These are phyloP conservation scores for Entomortierella parvispora DNA, from an alignment of 192 early-diverging fungal species.

Conservation along the genomic window DNA sequence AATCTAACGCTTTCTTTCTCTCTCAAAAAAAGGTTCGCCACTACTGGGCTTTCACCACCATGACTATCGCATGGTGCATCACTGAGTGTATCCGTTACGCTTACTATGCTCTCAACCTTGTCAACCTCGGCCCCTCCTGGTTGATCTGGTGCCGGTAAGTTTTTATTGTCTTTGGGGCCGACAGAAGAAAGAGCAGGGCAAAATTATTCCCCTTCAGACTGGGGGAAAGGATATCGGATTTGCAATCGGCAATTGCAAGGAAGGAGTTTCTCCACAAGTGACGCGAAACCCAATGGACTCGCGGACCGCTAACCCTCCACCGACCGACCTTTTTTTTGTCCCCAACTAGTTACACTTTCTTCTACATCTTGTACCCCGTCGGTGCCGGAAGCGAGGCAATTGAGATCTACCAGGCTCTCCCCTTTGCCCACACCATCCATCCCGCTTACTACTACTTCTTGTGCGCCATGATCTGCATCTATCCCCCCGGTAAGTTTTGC, in stretches of 20 bases:
- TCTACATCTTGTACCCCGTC: constrained; percentile 91
- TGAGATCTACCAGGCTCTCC: constrained; percentile 78
- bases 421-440: constrained; percentile 63
- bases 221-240: constrained; percentile 4
- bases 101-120: constrained; percentile 85
- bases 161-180: not conserved
- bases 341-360: constrained; percentile 88
- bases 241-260: constrained; percentile 4
- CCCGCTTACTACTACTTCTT: constrained; percentile 68
- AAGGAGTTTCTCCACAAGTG: too few relatives aligned
- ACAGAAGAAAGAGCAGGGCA: not conserved
- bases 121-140: constrained; percentile 64
- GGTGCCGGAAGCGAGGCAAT: constrained; percentile 88
- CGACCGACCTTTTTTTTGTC: constrained; percentile 30
- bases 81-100: constrained; percentile 93
- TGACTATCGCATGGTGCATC: constrained; percentile 91
- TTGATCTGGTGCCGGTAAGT: constrained; percentile 70
- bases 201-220: constrained; percentile 2
- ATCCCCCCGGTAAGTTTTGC: constrained; percentile 74
- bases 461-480: constrained; percentile 67
- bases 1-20: not conserved
- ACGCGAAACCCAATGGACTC: constrained; percentile 33
- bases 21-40: constrained; percentile 61
- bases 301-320: constrained; percentile 19
- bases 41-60: constrained; percentile 77